Base-by-base conservation (phyloP, 345 rosid species). In the Rhodamnia rubescens region DNA sequence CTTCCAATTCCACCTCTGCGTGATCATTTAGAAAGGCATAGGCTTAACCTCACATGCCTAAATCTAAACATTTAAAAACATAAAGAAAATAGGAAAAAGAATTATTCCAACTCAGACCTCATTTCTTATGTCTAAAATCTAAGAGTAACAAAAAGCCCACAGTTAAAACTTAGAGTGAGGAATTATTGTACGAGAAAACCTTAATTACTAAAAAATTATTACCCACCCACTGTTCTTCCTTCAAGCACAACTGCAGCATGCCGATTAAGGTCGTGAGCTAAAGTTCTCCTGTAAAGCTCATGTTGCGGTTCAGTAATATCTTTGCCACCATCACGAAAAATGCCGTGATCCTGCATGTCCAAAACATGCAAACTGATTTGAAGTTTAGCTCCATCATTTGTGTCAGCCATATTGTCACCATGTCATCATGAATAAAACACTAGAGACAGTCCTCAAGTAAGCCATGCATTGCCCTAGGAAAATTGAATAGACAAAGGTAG, bases 211-310 rank as follows among this genome's bases (percentile, higher is more conserved):
- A 53, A 51, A 47, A 74, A 24, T 54, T 75, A 86, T 85, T 84
- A 85, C 87, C 85, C 87, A 93, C 99, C 98, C 86, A 95, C 87
- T 90, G 89, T 75, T 88, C 94, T 89, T 90, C 99, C 99, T 87
- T 95, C 96, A 87, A 95, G 96, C 89, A 97, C 97, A 87, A 95
- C 96, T 84, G 96, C 97, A 83, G 96, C 95, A 91, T 97, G 99
- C 78, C 98, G 92, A 83, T 94, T 94, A 86, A 97, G 92, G 78
- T 94, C 98, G 84, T 93, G 98, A 83, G 93, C 90, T 87, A 97
- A 88, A 84, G 98, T 93, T 87, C 98, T 93, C 85, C 42, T 90
- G 87, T 91, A 91, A 16, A 88, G 90, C 84, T 91, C 96, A 32
- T 90, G 82, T 88, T 89, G 93, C 52, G 92, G 89, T 83, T 95